Evolutionary conservation across 2,329 filamentous ascomycete species (phyloP).

Genomic region (Epichloe uncinata): DNA sequence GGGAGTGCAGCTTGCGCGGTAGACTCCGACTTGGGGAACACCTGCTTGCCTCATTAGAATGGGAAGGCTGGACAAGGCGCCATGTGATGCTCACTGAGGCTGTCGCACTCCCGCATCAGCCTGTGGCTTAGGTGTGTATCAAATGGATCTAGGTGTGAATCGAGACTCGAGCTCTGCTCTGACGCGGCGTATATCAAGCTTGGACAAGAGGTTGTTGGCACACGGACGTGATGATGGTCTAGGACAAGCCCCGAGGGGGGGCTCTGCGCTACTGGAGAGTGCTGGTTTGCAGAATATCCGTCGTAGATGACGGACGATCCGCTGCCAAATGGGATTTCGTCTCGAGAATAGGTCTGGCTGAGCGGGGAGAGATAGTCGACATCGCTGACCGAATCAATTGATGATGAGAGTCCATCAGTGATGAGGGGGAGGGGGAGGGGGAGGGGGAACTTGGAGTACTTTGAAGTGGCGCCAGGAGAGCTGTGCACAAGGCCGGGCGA

Average conservation of each 20-base stretch:
- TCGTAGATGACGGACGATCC: conserved; percentile 46
- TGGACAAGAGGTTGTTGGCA: conserved; percentile 47
- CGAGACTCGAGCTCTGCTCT: conserved; percentile 46
- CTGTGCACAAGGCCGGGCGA: conserved; percentile 23
- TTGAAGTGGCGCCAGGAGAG: conserved; percentile 21
- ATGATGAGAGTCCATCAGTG: conserved; percentile 37
- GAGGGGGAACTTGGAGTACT: conserved; percentile 31
- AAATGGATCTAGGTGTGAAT: conserved; percentile 45
- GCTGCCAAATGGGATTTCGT: conserved; percentile 42
- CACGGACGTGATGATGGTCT: conserved; percentile 32
- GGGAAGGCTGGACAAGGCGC: conserved; percentile 21
- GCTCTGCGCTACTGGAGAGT: conserved; percentile 41
- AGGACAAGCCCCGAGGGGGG: conserved; percentile 42
- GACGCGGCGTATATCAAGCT: conserved; percentile 47
- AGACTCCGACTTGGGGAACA: conserved; percentile 39
- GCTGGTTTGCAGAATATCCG: conserved; percentile 34
- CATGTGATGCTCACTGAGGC: conserved; percentile 35
- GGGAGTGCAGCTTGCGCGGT: conserved; percentile 36
- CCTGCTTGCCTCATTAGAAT: conserved; percentile 28
- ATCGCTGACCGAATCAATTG: conserved; percentile 47
- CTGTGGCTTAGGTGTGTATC: conserved; percentile 41
- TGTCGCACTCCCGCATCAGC: conserved; percentile 41
- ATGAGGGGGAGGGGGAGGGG: conserved; percentile 36
- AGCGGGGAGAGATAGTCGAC: conserved; percentile 50
- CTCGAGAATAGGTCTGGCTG: conserved; percentile 41